phyloP scores from a whole-genome alignment of 2,329 filamentous ascomycete genomes.

The Aspergillus ustus region DNA sequence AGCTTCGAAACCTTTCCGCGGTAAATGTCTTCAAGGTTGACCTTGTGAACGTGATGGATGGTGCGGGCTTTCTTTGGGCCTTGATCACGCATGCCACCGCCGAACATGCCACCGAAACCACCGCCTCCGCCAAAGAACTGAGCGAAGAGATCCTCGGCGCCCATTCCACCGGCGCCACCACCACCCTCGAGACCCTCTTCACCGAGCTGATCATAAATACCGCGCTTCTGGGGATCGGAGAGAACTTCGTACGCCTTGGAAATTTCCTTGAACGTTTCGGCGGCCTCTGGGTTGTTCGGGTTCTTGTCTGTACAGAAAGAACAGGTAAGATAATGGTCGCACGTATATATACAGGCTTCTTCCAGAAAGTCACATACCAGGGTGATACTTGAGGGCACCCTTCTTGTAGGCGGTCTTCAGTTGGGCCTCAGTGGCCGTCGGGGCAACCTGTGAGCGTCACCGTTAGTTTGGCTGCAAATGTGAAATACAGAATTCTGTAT shows the following conservation, averaged over 20 bases:
- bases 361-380: slow-evolving; percentile 66
- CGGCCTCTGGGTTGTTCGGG: slow-evolving; percentile 85
- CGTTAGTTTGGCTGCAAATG: slow-evolving; percentile 25
- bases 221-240: slow-evolving; percentile 87
- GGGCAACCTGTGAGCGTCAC: slow-evolving; percentile 65
- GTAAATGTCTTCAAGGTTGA: slow-evolving; percentile 97
- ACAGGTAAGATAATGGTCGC: slow-evolving; percentile 8
- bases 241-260: slow-evolving; percentile 95
- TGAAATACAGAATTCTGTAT: neutral
- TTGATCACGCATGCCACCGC: slow-evolving; percentile 75
- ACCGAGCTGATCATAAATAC: slow-evolving; percentile 95
- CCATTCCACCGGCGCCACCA: slow-evolving; percentile 83
- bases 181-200: slow-evolving; percentile 91
- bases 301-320: slow-evolving; percentile 78
- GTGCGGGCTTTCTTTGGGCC: slow-evolving; percentile 92
- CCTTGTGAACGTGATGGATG: slow-evolving; percentile 98
- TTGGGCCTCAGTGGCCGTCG: slow-evolving; percentile 80
- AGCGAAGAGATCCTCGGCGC: slow-evolving; percentile 92
- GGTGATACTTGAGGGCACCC: slow-evolving; percentile 84
- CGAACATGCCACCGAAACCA: slow-evolving; percentile 77
- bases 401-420: slow-evolving; percentile 96
- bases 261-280: slow-evolving; percentile 98
- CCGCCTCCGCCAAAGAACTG: slow-evolving; percentile 89
- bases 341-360: neutral
- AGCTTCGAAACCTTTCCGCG: slow-evolving; percentile 97